Evolutionary conservation across 1,284 basidiomycete species (phyloP).

Genomic region (Coniophora puteana): DNA sequence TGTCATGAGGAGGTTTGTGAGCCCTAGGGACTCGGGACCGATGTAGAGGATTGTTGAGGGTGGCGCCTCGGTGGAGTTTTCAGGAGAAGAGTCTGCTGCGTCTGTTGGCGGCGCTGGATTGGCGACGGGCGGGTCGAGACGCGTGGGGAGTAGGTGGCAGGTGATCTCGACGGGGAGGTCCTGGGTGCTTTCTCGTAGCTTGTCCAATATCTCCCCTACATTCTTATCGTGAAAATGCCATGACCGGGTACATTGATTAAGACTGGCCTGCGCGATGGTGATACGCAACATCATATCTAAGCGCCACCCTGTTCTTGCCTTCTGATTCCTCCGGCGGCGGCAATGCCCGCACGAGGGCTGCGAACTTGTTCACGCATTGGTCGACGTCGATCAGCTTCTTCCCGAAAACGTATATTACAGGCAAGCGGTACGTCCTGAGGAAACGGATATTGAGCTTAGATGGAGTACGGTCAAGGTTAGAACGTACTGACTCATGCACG

Average conservation of each 20-base stretch:
- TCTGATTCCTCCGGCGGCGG: constrained; percentile 17
- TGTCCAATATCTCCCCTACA: constrained; percentile 34
- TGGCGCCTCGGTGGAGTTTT: neutral
- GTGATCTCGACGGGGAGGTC: constrained; percentile 14
- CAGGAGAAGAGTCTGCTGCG: neutral
- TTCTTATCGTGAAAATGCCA: too few species aligned
- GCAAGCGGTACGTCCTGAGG: constrained; percentile 70
- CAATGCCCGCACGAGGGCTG: too few species aligned
- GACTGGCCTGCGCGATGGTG: constrained; percentile 62
- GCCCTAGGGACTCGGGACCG: constrained; percentile 76
- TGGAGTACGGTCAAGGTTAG: neutral
- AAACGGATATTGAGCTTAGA: constrained; percentile 1
- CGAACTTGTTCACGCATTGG: constrained; percentile 46
- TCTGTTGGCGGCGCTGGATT: constrained; percentile 1
- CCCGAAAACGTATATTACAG: constrained; percentile 85
- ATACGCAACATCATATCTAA: constrained; percentile 83
- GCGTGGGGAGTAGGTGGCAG: constrained; percentile 7
- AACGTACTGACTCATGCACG: constrained; percentile 86
- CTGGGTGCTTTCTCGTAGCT: constrained; percentile 26
- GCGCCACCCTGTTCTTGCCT: constrained; percentile 32
- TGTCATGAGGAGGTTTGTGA: constrained; percentile 88
- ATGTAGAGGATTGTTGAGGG: constrained; percentile 68
- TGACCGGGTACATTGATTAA: neutral
- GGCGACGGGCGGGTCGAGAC: neutral
- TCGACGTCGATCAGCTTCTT: constrained; percentile 54